Evolutionary conservation across 2,329 filamentous ascomycete species (phyloP).

Genomic region (Alternaria infectoria): DNA sequence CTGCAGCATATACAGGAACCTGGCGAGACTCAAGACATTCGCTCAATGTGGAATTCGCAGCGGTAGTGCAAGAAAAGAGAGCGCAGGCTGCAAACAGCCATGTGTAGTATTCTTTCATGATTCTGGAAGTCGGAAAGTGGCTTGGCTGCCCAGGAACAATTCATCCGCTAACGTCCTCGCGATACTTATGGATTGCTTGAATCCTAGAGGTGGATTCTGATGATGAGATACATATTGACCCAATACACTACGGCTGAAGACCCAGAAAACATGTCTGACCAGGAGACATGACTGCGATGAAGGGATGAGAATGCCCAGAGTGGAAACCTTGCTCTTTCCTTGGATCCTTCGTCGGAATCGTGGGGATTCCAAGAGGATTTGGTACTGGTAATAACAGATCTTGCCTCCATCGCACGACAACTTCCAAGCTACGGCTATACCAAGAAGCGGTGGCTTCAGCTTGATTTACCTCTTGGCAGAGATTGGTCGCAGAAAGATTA

Average conservation of each 20-base stretch:
- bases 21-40: slow-evolving; percentile 24
- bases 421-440: neutral
- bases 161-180: neutral
- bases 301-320: neutral
- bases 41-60: slow-evolving; percentile 16
- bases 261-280: neutral
- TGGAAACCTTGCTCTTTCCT: neutral
- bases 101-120: slow-evolving; percentile 1
- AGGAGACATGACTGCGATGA: neutral
- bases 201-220: neutral
- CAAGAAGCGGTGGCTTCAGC: neutral
- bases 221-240: neutral
- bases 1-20: slow-evolving; percentile 27
- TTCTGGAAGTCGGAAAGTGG: neutral
- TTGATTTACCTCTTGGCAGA: neutral
- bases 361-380: neutral
- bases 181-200: slow-evolving; percentile 1
- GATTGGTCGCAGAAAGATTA: slow-evolving; percentile 3
- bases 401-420: neutral
- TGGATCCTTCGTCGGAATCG: neutral
- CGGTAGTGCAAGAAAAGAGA: slow-evolving; percentile 8
- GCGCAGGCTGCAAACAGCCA: slow-evolving; percentile 11
- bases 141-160: neutral
- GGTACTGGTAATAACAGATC: neutral
- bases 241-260: neutral